Base-by-base conservation (phyloP, 1,284 basidiomycete genomes). In the Clitocybe nebularis region DNA sequence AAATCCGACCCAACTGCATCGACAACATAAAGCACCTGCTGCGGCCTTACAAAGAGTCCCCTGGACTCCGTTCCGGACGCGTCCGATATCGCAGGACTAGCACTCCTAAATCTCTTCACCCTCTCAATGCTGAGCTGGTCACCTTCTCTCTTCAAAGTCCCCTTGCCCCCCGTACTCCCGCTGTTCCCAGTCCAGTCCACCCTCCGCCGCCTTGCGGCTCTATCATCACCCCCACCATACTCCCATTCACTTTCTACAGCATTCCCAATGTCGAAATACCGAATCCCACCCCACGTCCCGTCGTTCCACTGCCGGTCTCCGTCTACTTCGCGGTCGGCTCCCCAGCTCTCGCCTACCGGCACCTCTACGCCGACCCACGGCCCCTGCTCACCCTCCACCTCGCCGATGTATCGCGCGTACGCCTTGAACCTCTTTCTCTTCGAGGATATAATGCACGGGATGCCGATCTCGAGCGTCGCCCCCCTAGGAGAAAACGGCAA, bases 351-450 rank as follows among this genome's bases (percentile, higher is more conserved):
- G 35, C 53, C 74, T 44, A 88, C 71, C 0, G 88, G 84, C 10
- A 93, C 85, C 61, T 96, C 93, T 3, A 96, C 83, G 3, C 93
- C 93, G 3, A 96, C 88, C 92, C 92, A 96, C 0, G 86, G 81
- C 0, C 91, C 93, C 4, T 59, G 56, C 59, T 89, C 86, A 36
- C 87, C 89, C 40, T 77, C 73, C 3, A 94, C 77, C 53, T 87
- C 82, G 2, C 92, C 93, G 39, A 95, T 89, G 56, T 94, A 95
- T 5, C 90, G 72, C 14, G 91, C 89, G 52, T 81, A 84, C 1
- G 91, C 93, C 41, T 84, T 82, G 72, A 94, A 93, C 8, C 89
- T 77, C 45, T 83, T 84, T 21, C 86, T 75, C 54, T 86, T 86
- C 24, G 84, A 84, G 0, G 84, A 81, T 43, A 94, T 89, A 57